Conservation (phyloP, 345 rosid species). For the Moricandia arvensis region DNA sequence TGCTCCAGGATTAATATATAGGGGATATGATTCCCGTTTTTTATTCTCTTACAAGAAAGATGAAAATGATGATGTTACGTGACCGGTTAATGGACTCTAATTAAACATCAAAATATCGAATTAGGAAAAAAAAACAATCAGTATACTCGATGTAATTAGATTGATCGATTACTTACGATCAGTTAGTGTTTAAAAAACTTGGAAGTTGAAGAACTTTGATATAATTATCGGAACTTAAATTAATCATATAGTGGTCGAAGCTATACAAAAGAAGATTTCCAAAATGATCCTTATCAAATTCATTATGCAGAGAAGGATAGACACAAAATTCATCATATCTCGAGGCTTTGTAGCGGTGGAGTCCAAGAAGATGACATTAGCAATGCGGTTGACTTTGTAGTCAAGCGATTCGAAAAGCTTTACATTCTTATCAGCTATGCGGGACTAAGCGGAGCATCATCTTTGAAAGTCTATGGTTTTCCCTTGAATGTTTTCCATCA, state of each 20-base stretch:
- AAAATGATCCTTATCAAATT: background rate
- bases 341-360: background rate
- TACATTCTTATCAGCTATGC: constrained; percentile 88
- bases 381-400: constrained; percentile 60
- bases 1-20: no score
- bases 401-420: constrained; percentile 62
- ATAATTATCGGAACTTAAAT: background rate
- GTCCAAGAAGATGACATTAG: constrained; percentile 56
- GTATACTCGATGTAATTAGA: background rate
- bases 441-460: constrained; percentile 59
- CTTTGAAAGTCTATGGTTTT: no score
- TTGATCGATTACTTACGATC: background rate
- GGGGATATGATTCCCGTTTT: background rate
- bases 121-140: background rate
- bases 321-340: background rate
- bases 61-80: constrained; percentile 1
- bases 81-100: background rate
- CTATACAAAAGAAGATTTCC: background rate
- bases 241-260: background rate
- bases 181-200: background rate
- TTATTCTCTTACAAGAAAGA: background rate
- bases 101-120: background rate
- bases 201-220: background rate
- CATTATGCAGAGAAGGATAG: background rate
- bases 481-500: no score